Evolutionary conservation across 2,329 filamentous ascomycete species (phyloP).

Genomic region (Trichoderma sp.): DNA sequence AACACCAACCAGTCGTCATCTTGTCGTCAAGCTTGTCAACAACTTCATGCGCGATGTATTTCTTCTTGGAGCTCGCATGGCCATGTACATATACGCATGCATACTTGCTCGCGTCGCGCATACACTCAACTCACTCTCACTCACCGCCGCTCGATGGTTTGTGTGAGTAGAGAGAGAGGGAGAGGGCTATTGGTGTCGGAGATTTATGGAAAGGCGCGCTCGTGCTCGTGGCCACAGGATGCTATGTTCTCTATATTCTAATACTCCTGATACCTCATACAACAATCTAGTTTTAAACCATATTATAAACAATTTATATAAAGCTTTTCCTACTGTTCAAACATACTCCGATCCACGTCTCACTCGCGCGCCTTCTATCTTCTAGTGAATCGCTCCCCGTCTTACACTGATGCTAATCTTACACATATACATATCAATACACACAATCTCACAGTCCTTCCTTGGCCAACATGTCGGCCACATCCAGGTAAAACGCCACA

Average conservation of each 20-base stretch:
- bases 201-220: conserved; percentile 20
- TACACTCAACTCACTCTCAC: neutral
- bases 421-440: neutral
- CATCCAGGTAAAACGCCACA: conserved; percentile 64
- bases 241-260: conserved; percentile 29
- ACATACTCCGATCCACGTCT: neutral
- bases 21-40: conserved; percentile 16
- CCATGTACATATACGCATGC: conserved; percentile 14
- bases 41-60: conserved; percentile 9
- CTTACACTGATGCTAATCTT: neutral
- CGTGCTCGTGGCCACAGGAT: conserved; percentile 25
- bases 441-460: conserved; percentile 48
- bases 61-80: conserved; percentile 1
- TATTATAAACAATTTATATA: conserved; percentile 8
- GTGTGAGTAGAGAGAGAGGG: neutral
- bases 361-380: neutral
- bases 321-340: conserved; percentile 11
- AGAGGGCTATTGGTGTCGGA: conserved; percentile 9
- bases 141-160: neutral
- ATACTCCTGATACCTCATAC: conserved; percentile 27
- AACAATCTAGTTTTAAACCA: conserved; percentile 19
- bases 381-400: neutral
- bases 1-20: conserved; percentile 11
- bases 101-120: neutral
- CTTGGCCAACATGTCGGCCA: conserved; percentile 69